Base-by-base conservation (phyloP, 176 grass and related monocot species). In the Oryza officinalis region DNA sequence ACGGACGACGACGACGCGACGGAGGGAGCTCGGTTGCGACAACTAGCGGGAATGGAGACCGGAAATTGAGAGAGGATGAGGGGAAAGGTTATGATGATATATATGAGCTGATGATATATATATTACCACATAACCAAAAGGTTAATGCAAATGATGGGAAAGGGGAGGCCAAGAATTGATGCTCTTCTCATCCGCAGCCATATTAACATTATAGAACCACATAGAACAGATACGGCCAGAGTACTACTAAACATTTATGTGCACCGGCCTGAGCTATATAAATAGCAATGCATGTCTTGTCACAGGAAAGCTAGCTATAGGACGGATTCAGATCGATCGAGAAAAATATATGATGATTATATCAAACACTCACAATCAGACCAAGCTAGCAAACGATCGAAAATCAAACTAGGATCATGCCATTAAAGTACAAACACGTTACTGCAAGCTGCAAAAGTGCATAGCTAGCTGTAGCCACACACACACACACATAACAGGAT, bases 91-190 rank as follows among this genome's bases (percentile, higher is more conserved):
- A n/a, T n/a, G n/a, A n/a, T n/a, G n/a, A n/a, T n/a, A n/a, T n/a
- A n/a, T n/a, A n/a, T n/a, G n/a, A n/a, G n/a, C 84, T 69, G 20
- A 49, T 69, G 84, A 74, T 86, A 35, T 66, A 28, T n/a, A 69
- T 79, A 82, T 74, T 79, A 41, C 75, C 80, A 83, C 69, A 90
- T 90, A 72, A 83, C 72, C 23, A 69, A 86, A 83, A 83, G 23
- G 80, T 40, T 3, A 30, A 83, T 68, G 69, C 45, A n/a, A 49
- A 69, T 49, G 74, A 83, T 69, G 27, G 37, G 80, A 28, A 80
- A 83, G 63, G 27, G 80, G 20, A 35, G 44, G 83, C 35, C 68
- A 78, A 71, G 80, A 79, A 90, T 82, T 47, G 80, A 90, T 79
- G 84, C 84, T 74, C 75, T 79, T 63, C 61, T 83, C 68, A 74